Evolutionary conservation across 2,329 filamentous ascomycete genomes (phyloP).

Genomic region (Xylaria hypoxylon): DNA sequence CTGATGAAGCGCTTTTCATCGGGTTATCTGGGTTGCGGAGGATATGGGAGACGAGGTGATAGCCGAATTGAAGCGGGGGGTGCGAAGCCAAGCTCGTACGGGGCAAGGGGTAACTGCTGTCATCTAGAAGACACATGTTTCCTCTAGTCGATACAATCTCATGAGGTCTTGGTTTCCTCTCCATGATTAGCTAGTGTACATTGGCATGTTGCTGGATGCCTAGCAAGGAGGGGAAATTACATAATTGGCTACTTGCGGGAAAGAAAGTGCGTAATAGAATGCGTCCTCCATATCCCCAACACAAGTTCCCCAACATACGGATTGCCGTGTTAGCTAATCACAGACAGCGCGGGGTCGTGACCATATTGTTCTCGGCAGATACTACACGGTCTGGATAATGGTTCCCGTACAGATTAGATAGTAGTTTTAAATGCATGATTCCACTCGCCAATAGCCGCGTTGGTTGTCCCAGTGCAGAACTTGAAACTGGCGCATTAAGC

Average conservation of each 20-base stretch:
- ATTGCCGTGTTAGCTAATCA: constrained; percentile 25
- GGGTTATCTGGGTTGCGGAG: constrained; percentile 75
- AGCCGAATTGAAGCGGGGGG: background rate
- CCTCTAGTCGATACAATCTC: background rate
- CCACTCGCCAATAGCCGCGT: constrained; percentile 2
- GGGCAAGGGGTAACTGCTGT: background rate
- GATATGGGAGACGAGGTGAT: constrained; percentile 59
- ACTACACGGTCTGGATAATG: background rate
- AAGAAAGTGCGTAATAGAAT: background rate
- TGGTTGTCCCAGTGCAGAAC: background rate
- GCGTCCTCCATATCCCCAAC: background rate
- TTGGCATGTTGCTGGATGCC: background rate
- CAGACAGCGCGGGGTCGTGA: constrained; percentile 27
- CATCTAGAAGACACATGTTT: background rate
- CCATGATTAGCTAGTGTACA: background rate
- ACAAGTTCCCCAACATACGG: constrained; percentile 17
- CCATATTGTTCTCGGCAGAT: constrained; percentile 31
- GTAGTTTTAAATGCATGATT: background rate
- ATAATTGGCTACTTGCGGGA: background rate
- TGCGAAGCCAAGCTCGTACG: background rate
- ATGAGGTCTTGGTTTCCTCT: background rate
- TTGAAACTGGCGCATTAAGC: background rate
- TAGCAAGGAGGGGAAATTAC: background rate
- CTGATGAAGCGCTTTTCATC: constrained; percentile 85
- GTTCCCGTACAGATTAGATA: background rate